phyloP scores from a whole-genome alignment of 2,329 filamentous ascomycete species.

The Paecilomyces variotii region DNA sequence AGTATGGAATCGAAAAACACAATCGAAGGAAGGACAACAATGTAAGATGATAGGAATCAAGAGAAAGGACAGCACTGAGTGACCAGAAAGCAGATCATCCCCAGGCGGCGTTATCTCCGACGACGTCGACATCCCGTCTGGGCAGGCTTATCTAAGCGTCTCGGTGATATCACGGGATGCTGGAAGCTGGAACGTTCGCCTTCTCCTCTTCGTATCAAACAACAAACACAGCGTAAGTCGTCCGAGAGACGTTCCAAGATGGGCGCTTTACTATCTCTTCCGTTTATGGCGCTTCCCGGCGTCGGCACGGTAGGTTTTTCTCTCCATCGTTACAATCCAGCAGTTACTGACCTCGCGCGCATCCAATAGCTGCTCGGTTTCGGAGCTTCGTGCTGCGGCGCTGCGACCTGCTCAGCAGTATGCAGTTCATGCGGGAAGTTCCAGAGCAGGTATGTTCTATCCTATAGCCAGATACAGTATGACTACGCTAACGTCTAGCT shows the following conservation, averaged over 20 bases:
- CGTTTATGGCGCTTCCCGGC: slow-evolving; percentile 80
- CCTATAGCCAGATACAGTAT: slow-evolving; percentile 3
- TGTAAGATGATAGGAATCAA: background rate
- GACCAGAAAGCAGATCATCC: background rate
- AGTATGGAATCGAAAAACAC: background rate
- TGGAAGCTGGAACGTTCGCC: background rate
- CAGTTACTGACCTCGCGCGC: slow-evolving; percentile 6
- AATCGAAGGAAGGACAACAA: background rate
- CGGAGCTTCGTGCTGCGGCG: slow-evolving; percentile 87
- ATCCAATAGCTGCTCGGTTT: slow-evolving; percentile 60
- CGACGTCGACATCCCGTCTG: background rate
- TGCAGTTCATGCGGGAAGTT: slow-evolving; percentile 96
- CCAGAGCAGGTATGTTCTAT: slow-evolving; percentile 66
- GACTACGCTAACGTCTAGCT: slow-evolving; percentile 15
- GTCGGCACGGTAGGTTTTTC: slow-evolving; percentile 60
- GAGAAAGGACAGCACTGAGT: background rate
- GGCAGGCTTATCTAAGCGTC: slow-evolving; percentile 3
- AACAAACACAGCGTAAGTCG: background rate
- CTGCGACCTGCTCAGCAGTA: slow-evolving; percentile 90
- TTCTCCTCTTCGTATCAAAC: background rate
- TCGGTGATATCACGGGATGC: slow-evolving; percentile 1
- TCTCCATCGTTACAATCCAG: background rate
- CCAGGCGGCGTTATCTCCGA: slow-evolving; percentile 4
- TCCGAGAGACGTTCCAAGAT: slow-evolving; percentile 43
- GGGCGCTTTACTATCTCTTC: slow-evolving; percentile 86